phyloP scores from a whole-genome alignment of 2,329 filamentous ascomycete genomes.

The Chaetoscypha palmicola region DNA sequence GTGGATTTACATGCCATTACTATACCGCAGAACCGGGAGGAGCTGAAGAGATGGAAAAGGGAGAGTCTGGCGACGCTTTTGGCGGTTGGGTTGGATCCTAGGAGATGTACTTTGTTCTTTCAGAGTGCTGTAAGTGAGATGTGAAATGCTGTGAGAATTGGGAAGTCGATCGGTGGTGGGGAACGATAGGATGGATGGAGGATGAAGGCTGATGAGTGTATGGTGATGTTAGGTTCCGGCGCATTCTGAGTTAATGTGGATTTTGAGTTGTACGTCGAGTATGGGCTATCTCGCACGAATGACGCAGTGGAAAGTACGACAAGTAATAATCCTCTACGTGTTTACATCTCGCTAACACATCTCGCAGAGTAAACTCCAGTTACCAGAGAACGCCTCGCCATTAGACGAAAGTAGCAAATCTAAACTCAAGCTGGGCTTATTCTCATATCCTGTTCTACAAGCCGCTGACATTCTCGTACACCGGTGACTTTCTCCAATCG shows the following conservation, averaged over 20 bases:
- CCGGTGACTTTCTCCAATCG: constrained; percentile 47
- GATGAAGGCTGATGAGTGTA: neutral
- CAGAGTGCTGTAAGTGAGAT: constrained; percentile 61
- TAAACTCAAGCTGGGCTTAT: constrained; percentile 76
- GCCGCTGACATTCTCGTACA: constrained; percentile 91
- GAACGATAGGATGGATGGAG: neutral
- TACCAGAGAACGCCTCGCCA: constrained; percentile 50
- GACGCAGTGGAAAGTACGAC: constrained; percentile 92
- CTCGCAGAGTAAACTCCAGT: constrained; percentile 62
- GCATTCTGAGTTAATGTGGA: constrained; percentile 94
- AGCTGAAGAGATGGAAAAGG: constrained; percentile 57
- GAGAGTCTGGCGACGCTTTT: constrained; percentile 75
- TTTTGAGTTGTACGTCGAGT: constrained; percentile 82
- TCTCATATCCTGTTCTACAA: constrained; percentile 93
- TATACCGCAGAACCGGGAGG: constrained; percentile 55
- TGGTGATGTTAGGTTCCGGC: constrained; percentile 58
- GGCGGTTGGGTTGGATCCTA: constrained; percentile 75
- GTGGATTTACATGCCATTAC: constrained; percentile 96
- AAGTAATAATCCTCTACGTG: too few relatives aligned
- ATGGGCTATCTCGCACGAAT: constrained; percentile 95
- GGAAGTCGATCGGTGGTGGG: neutral
- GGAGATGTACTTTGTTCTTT: constrained; percentile 72
- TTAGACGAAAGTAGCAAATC: constrained; percentile 53
- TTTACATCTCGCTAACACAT: neutral
- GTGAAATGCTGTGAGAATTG: neutral